Conservation (phyloP, 768 basidiomycete species). For the Lactarius indigo region DNA sequence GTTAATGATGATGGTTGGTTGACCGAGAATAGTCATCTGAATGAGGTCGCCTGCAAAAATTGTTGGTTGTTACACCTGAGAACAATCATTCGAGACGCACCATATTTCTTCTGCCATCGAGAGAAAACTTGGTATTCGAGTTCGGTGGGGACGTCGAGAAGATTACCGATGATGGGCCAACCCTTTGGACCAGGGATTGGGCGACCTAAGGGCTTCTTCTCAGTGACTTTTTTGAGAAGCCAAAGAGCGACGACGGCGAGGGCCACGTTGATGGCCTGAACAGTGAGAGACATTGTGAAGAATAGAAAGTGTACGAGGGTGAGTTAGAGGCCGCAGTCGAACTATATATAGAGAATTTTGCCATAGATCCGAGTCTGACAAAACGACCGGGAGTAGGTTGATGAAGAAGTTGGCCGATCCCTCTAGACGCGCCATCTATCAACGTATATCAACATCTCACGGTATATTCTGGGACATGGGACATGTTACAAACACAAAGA, state of each 20-base stretch:
- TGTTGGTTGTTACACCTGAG: background rate
- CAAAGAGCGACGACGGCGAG: slow-evolving; percentile 16
- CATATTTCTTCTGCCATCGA: slow-evolving; percentile 23
- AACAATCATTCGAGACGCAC: slow-evolving; percentile 6
- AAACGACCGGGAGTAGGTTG: too few species aligned
- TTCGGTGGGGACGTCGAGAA: slow-evolving; percentile 22
- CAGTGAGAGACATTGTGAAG: background rate
- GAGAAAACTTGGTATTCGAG: slow-evolving; percentile 22
- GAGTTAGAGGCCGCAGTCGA: too few species aligned
- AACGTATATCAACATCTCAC: too few species aligned
- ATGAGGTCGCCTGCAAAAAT: slow-evolving; percentile 27
- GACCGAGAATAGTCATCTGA: slow-evolving; percentile 28
- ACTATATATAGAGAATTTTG: background rate
- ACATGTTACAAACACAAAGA: too few species aligned
- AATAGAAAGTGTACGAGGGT: too few species aligned
- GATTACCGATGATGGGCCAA: slow-evolving; percentile 26
- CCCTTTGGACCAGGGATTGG: slow-evolving; percentile 22
- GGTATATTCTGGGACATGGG: too few species aligned
- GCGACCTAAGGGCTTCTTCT: slow-evolving; percentile 19
- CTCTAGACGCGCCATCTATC: too few species aligned
- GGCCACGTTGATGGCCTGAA: slow-evolving; percentile 9
- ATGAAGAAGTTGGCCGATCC: too few species aligned
- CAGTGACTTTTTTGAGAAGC: slow-evolving; percentile 20
- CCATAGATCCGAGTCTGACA: too few species aligned
- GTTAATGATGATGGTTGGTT: slow-evolving; percentile 29